Base-by-base conservation (phyloP, 163 green algal species). In the Scenedesmus sp. region DNA sequence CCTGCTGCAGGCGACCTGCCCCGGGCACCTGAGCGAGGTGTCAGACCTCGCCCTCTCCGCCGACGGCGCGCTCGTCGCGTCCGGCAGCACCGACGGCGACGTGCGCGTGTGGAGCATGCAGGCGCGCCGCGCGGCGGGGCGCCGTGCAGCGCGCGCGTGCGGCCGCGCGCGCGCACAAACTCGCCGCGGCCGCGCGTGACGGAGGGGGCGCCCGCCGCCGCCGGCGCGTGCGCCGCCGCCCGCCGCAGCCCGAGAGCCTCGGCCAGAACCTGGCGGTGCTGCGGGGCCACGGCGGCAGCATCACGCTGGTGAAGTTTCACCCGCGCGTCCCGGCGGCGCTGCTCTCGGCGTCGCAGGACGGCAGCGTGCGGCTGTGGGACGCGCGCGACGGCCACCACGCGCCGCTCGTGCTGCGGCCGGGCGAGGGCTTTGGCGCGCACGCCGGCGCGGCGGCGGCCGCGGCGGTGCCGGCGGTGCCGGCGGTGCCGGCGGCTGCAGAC, bases 321-420 rank as follows among this genome's bases (percentile, higher is more conserved):
- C 88, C 83, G 22, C 29, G 20, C 1, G 33, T 88, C 14, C 81
- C 87, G 0, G 73, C 83, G 2, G 83, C 78, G 3, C 84, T 97
- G 60, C 80, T 97, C 17, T 95, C 92, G 22, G 88, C 85, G n/a
- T 92, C 86, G 33, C 88, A 88, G 6, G 93, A 97, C 74, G 92
- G 93, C 78, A 94, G 86, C 63, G 89, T 84, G 51, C 85, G 93
- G 47, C 81, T 97, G 31, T 97, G 93, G 93, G 72, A 94, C 62
- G 89, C 86, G 4, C 9, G 42, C 0, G 80, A 86, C 26, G 42
- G 45, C 5, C 69, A 77, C 54, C 66, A 71, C 24, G 42, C 20
- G 6, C 20, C 80, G 0, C 7, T 85, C 11, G 57, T 85, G 58
- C 29, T 85, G 73, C 28, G 65, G 58, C 74, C 80, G 0, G 42